phyloP scores from a whole-genome alignment of 257 asterid genomes.

The Lycium ferocissimum region DNA sequence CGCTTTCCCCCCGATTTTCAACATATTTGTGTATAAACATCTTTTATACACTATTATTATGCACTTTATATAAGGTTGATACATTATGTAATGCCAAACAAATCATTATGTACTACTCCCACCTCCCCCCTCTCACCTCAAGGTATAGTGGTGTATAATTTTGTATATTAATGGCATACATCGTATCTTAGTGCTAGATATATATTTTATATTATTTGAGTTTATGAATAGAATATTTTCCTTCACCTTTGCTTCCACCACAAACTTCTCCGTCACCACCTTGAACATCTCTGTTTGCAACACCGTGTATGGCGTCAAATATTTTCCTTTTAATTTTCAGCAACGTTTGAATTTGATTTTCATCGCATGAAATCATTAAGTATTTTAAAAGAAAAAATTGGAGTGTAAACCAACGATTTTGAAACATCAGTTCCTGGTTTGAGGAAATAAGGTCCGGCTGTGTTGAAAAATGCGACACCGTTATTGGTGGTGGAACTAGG shows the following conservation, averaged over 20 bases:
- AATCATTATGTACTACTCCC: too few relatives aligned
- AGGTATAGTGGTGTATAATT: too few relatives aligned
- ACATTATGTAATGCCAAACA: too few relatives aligned
- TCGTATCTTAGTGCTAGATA: too few relatives aligned
- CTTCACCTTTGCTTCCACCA: slow-evolving; percentile 29
- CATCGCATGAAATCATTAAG: not conserved
- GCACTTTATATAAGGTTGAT: too few relatives aligned
- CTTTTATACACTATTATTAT: too few relatives aligned
- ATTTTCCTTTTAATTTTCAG: slow-evolving; percentile 29
- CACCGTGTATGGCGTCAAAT: slow-evolving; percentile 40
- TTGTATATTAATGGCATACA: too few relatives aligned
- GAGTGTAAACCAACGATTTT: slow-evolving; percentile 38
- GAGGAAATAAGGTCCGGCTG: slow-evolving; percentile 45
- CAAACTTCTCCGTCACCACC: slow-evolving; percentile 37
- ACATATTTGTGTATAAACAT: too few relatives aligned
- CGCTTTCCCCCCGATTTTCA: too few relatives aligned
- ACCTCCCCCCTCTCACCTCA: too few relatives aligned
- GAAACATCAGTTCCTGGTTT: slow-evolving; percentile 39
- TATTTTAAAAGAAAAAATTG: slow-evolving; percentile 36
- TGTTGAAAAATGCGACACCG: slow-evolving; percentile 38
- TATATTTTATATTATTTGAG: too few relatives aligned
- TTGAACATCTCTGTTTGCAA: slow-evolving; percentile 39
- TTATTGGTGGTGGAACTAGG: slow-evolving; percentile 40
- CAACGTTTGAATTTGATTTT: slow-evolving; percentile 22
- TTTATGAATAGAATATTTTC: too few relatives aligned